A percentile compares a stretch with the other conserved stretches of the same genome.
Conservation (phyloP, 108 stramenopile genomes). For the Cyclotella kingstonii region DNA sequence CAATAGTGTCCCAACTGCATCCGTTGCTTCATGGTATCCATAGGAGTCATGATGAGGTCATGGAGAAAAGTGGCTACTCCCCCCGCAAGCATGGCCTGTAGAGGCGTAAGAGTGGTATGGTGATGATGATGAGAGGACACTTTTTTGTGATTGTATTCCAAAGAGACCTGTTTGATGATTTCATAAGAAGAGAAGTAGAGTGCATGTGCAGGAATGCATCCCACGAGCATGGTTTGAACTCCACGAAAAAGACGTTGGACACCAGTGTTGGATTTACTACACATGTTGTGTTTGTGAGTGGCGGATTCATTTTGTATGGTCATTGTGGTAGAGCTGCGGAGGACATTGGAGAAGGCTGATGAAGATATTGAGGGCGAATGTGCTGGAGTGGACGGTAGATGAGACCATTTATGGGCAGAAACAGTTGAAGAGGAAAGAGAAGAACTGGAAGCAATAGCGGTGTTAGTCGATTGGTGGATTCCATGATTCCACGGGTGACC, state of each 20-base stretch:
- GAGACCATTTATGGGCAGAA: too few species aligned
- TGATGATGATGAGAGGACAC: not conserved
- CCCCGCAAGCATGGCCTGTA: constrained; percentile 73
- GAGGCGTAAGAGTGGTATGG: constrained; percentile 13
- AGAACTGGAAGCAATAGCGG: too few species aligned
- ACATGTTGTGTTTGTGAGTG: not conserved
- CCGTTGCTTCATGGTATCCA: constrained; percentile 99
- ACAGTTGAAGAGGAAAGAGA: too few species aligned
- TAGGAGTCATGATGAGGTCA: constrained; percentile 94
- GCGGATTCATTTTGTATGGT: not conserved
- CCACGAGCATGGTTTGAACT: constrained; percentile 91
- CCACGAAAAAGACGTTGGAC: constrained; percentile 92
- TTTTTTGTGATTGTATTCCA: constrained; percentile 8
- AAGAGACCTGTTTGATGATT: constrained; percentile 59
- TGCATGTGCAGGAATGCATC: constrained; percentile 98
- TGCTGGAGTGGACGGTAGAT: too few species aligned
- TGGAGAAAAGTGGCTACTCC: constrained; percentile 88
- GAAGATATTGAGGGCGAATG: too few species aligned
- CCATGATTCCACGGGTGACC: constrained; percentile 1
- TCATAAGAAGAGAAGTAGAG: constrained; percentile 96
- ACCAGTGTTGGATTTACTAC: constrained; percentile 22
- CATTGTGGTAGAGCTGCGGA: not conserved
- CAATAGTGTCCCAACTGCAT: constrained; percentile 96
- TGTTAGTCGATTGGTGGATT: too few species aligned
- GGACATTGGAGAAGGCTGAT: too few species aligned